Evolutionary conservation across 495 filamentous ascomycete species (phyloP).

Genomic region (Beverwykella pulmonaria): DNA sequence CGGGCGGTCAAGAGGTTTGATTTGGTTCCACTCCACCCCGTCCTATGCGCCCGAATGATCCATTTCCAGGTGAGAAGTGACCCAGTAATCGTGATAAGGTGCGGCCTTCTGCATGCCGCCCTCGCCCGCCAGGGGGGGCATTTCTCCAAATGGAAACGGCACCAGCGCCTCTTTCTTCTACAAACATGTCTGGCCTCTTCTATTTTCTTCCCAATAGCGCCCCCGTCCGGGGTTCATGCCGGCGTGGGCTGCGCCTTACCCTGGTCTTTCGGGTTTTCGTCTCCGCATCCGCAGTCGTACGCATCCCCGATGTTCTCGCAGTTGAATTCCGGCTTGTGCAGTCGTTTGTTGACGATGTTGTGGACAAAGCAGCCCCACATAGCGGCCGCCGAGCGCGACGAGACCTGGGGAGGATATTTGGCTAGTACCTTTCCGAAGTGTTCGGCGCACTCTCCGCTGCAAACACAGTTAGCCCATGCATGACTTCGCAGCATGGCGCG

Average conservation of each 20-base stretch:
- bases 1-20: not conserved
- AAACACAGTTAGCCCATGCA: conserved; percentile 29
- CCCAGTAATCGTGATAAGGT: not conserved
- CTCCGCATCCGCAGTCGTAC: conserved; percentile 94
- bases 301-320: conserved; percentile 87
- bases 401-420: conserved; percentile 89
- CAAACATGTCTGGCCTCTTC: conserved; percentile 13
- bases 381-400: conserved; percentile 77
- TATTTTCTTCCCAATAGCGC: conserved; percentile 23
- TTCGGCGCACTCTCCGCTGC: conserved; percentile 85
- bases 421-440: conserved; percentile 84
- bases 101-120: not conserved
- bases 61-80: not conserved
- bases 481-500: conserved; percentile 19
- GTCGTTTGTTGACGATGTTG: conserved; percentile 87
- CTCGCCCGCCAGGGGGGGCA: not conserved
- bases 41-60: not conserved
- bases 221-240: conserved; percentile 16
- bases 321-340: conserved; percentile 82
- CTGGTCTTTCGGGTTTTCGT: conserved; percentile 58
- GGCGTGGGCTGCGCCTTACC: conserved; percentile 22
- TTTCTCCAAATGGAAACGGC: not conserved
- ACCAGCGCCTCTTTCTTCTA: conserved; percentile 22
- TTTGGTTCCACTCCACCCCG: not conserved
- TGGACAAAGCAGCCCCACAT: conserved; percentile 95